Evolutionary conservation across 148 eudicot genomes (phyloP).

Genomic region (Nepenthes gracilis): DNA sequence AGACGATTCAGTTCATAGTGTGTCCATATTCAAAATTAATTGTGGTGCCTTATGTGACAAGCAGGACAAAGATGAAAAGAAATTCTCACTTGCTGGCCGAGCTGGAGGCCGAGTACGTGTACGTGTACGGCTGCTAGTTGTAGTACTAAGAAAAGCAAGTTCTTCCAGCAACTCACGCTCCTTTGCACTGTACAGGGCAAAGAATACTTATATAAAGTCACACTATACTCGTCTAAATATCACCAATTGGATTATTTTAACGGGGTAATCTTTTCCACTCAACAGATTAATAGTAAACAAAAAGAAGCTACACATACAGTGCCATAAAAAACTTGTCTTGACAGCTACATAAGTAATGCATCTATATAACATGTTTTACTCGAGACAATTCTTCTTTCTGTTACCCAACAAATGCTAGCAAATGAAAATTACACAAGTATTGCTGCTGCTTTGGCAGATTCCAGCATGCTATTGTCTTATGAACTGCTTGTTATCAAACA

Average conservation of each 20-base stretch:
- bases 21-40: not conserved
- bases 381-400: too few species aligned
- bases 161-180: constrained; percentile 89
- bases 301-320: too few species aligned
- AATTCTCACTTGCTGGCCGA: constrained; percentile 48
- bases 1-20: not conserved
- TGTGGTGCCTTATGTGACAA: not conserved
- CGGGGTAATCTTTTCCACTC: too few species aligned
- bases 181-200: constrained; percentile 33
- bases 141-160: constrained; percentile 51
- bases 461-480: too few species aligned
- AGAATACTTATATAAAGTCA: not conserved
- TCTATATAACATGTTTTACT: too few species aligned
- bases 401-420: too few species aligned
- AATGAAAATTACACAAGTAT: too few species aligned
- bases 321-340: too few species aligned
- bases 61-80: not conserved
- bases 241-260: not conserved
- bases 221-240: not conserved
- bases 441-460: too few species aligned
- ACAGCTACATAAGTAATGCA: too few species aligned
- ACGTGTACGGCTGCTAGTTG: constrained; percentile 41
- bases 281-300: too few species aligned
- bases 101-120: constrained; percentile 59
- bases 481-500: too few species aligned